Base-by-base conservation (phyloP, 2,329 filamentous ascomycete species). In the Lachnellula hyalina region DNA sequence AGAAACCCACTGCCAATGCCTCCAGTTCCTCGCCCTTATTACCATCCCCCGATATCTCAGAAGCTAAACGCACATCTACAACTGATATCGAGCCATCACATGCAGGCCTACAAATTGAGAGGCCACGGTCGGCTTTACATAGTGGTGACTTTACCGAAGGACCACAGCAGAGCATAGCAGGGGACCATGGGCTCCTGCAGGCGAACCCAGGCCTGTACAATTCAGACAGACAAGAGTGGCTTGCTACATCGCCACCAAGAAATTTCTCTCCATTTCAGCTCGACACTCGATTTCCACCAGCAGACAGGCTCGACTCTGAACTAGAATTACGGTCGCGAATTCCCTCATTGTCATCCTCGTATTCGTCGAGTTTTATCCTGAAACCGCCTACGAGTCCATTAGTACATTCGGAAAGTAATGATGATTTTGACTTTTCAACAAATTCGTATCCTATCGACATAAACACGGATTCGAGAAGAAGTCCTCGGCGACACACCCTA, bases 341-440 rank as follows among this genome's bases (percentile, higher is more conserved):
- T 38, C 85, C 86, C 7, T 85, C 84, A 1, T 67, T 87, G 9
- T 86, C 85, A 3, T 90, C 86, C 7, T 88, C 90, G 1, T 77
- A 89, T 14, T 86, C 88, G 0, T 87, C 85, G 2, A 91, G 84
- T 63, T 96, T 96, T 69, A 79, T 88, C 34, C 87, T 96, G 58
- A 87, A 93, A 71, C 83, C 89, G 2, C 93, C 94, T 0, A 97
- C 94, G 2, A 97, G 92, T 65, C 94, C 94, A 14, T 76, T 99
- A 11, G 92, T 95, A 0, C 86, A 96, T 66, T 90, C 91, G 42
- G 84, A 90, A 65, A 95, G 86, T 72, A 94, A 92, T 62, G 86
- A 90, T 6, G 90, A 94, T 62, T 67, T 87, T 21, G 85, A 90
- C 55, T 76, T 87, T 47, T 77, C 82, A 2, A 75, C 80, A 59